phyloP scores from a whole-genome alignment of 129 eudicot genomes.

The Rutidosis leptorrhynchoides region DNA sequence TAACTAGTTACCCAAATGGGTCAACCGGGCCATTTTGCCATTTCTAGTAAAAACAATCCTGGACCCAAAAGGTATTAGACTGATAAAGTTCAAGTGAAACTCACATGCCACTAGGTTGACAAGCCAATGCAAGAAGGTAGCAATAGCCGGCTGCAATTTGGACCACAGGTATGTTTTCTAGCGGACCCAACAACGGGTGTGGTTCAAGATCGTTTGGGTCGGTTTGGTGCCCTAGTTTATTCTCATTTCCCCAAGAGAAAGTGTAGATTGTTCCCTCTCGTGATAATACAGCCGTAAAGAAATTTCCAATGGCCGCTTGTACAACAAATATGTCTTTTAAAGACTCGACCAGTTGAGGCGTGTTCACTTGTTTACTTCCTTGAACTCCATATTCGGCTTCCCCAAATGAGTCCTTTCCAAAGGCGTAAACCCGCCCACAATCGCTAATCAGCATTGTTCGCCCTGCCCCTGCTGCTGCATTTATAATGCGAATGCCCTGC shows the following conservation, averaged over 20 bases:
- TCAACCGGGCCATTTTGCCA: no score
- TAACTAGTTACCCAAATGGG: background rate
- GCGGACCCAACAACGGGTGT: slow-evolving; percentile 71
- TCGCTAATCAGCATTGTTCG: slow-evolving; percentile 89
- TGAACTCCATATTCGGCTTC: slow-evolving; percentile 80
- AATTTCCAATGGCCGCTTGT: slow-evolving; percentile 93
- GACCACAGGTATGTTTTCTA: slow-evolving; percentile 83
- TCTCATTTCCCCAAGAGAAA: slow-evolving; percentile 89
- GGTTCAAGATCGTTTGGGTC: slow-evolving; percentile 79
- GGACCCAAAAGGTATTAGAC: background rate
- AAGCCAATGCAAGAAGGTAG: slow-evolving; percentile 88
- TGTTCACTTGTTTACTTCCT: slow-evolving; percentile 61
- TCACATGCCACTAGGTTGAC: slow-evolving; percentile 92
- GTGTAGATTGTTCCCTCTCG: slow-evolving; percentile 92
- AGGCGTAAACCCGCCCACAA: slow-evolving; percentile 74
- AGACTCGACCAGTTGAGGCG: slow-evolving; percentile 84
- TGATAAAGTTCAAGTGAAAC: slow-evolving; percentile 25
- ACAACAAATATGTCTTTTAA: slow-evolving; percentile 85
- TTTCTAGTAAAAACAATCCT: no score
- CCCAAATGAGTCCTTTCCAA: slow-evolving; percentile 91
- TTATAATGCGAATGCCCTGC: slow-evolving; percentile 81
- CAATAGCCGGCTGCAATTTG: slow-evolving; percentile 98
- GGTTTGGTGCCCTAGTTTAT: slow-evolving; percentile 92
- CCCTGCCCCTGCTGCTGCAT: slow-evolving; percentile 96
- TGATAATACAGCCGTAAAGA: slow-evolving; percentile 90